A percentile compares a stretch with the other conserved stretches of the same genome.
These are phyloP conservation scores for Lichtheimia ornata DNA, from an alignment of 371 early-diverging fungal species.

Conservation along the genomic window DNA sequence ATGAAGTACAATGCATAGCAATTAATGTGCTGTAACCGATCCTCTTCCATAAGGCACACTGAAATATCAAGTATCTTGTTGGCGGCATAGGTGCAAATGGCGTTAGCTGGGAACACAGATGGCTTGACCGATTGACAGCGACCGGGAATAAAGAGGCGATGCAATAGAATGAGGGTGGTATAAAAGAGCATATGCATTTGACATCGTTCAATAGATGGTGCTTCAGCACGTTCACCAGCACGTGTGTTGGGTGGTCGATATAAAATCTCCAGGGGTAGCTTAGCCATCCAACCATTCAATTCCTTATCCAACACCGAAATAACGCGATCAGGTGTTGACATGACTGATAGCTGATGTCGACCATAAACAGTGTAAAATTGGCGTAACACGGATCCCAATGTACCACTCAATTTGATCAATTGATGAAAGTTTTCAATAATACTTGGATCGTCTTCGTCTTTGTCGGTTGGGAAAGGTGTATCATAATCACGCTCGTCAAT, in stretches of 20 bases:
- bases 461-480: slow-evolving; percentile 42
- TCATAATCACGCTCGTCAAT: slow-evolving; percentile 56
- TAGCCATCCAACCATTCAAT: slow-evolving; percentile 53
- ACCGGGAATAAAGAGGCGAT: slow-evolving; percentile 68
- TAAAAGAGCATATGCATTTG: slow-evolving; percentile 73
- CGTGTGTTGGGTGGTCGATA: slow-evolving; percentile 48
- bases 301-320: slow-evolving; percentile 47
- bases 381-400: slow-evolving; percentile 42
- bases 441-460: slow-evolving; percentile 43
- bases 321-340: slow-evolving; percentile 37
- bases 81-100: slow-evolving; percentile 61
- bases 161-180: slow-evolving; percentile 72
- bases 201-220: slow-evolving; percentile 45
- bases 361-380: slow-evolving; percentile 49
- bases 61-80: slow-evolving; percentile 56
- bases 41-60: slow-evolving; percentile 38
- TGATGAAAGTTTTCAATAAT: slow-evolving; percentile 44
- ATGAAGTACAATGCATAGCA: slow-evolving; percentile 47
- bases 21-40: slow-evolving; percentile 31
- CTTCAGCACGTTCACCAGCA: slow-evolving; percentile 27
- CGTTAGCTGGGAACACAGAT: slow-evolving; percentile 49
- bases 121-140: slow-evolving; percentile 26
- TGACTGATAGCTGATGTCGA: slow-evolving; percentile 31
- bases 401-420: slow-evolving; percentile 44
- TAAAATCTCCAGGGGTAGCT: slow-evolving; percentile 39